Conservation (phyloP, 179 eudicot species). For the Heliamphora pulchella region DNA sequence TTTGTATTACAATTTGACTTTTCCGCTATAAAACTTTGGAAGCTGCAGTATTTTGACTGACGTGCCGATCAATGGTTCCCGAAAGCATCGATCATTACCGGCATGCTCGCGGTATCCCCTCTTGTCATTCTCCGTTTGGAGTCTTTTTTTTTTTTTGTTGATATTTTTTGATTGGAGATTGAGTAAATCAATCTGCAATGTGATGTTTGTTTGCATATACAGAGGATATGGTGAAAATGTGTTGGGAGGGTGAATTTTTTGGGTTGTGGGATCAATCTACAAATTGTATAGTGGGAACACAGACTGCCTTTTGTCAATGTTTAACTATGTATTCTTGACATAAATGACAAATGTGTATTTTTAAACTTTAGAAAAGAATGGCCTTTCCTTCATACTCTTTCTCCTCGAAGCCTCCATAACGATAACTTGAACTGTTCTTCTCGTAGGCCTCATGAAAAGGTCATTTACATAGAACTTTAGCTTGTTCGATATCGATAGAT, state of each 20-base stretch:
- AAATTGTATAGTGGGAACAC: slow-evolving; percentile 13
- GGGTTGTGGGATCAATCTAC: slow-evolving; percentile 9
- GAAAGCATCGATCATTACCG: neutral
- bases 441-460: too few species aligned
- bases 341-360: neutral
- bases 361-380: too few species aligned
- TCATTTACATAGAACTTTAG: too few species aligned
- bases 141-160: neutral
- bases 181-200: slow-evolving; percentile 1
- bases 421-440: too few species aligned
- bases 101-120: neutral
- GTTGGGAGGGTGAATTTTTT: neutral
- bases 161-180: slow-evolving; percentile 4
- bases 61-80: neutral
- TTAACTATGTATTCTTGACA: neutral
- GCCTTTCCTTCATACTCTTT: too few species aligned
- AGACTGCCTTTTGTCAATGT: slow-evolving; percentile 1
- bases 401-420: too few species aligned
- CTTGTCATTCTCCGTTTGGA: neutral
- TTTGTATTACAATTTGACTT: slow-evolving; percentile 23
- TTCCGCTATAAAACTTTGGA: slow-evolving; percentile 41
- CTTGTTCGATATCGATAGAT: too few species aligned
- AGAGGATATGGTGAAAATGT: neutral
- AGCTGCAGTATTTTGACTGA: slow-evolving; percentile 20
- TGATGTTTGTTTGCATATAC: slow-evolving; percentile 9